Conservation (phyloP, 2,329 filamentous ascomycete species). For the Coniochaeta prunicola region DNA sequence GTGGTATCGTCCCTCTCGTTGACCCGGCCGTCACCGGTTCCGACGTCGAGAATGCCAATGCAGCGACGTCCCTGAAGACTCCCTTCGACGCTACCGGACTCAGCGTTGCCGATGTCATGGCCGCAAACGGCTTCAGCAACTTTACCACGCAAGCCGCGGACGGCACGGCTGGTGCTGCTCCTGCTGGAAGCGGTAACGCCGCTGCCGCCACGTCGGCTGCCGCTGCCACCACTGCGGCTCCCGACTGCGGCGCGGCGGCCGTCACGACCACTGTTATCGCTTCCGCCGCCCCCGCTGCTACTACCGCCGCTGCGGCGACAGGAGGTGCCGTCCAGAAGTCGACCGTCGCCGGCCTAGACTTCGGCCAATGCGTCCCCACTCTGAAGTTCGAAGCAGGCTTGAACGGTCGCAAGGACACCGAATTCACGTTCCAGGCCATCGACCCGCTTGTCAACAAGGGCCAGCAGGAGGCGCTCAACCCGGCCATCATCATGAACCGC, state of each 20-base stretch:
- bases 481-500: constrained; percentile 66
- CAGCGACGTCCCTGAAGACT: constrained; percentile 37
- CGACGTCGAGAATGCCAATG: constrained; percentile 49
- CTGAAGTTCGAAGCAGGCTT: constrained; percentile 53
- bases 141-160: constrained; percentile 35
- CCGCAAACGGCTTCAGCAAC: constrained; percentile 52
- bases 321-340: constrained; percentile 17
- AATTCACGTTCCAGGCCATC: constrained; percentile 62
- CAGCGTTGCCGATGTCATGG: constrained; percentile 55
- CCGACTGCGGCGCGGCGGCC: not conserved
- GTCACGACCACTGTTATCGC: not conserved
- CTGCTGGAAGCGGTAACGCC: constrained; percentile 9
- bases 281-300: not conserved
- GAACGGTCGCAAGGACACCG: constrained; percentile 45
- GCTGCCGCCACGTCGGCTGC: constrained; percentile 4
- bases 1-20: constrained; percentile 56
- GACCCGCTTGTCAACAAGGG: constrained; percentile 54
- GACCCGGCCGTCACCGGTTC: constrained; percentile 52
- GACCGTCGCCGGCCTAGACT: constrained; percentile 34
- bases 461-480: constrained; percentile 63
- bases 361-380: constrained; percentile 47
- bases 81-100: constrained; percentile 51
- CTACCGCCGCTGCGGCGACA: constrained; percentile 2
- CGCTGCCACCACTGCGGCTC: not conserved
- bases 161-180: constrained; percentile 16